These are phyloP conservation scores for Westerdykella aurantiaca DNA, from an alignment of 2,329 filamentous ascomycete species.

Conservation along the genomic window DNA sequence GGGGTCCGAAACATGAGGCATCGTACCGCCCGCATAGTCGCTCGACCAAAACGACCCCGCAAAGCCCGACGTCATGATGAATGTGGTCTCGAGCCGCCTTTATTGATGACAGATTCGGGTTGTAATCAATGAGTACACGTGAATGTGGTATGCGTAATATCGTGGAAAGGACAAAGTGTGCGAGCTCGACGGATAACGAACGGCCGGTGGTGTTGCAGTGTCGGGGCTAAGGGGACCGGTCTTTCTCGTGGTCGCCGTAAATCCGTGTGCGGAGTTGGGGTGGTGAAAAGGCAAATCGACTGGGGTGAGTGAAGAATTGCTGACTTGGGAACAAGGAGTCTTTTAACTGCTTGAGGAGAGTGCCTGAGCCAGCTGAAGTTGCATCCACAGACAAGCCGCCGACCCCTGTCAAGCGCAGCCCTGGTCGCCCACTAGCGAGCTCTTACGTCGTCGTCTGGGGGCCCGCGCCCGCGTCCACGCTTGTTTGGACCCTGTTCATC, in stretches of 20 bases:
- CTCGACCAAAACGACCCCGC: conserved; percentile 96
- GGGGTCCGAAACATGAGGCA: conserved; percentile 6
- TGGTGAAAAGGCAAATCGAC: conserved; percentile 1
- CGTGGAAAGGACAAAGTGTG: conserved; percentile 21
- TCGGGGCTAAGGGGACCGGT: background rate
- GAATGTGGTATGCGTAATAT: conserved; percentile 7
- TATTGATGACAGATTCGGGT: background rate
- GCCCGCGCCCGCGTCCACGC: background rate
- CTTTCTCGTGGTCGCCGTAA: background rate
- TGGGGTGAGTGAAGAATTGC: conserved; percentile 6
- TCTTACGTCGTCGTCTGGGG: background rate
- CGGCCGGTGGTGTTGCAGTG: conserved; percentile 5
- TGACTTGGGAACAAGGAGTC: conserved; percentile 9
- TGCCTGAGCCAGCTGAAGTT: conserved; percentile 10
- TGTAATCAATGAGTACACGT: no score
- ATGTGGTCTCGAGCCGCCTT: conserved; percentile 14
- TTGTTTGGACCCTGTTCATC: no score
- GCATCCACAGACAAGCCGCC: conserved; percentile 1
- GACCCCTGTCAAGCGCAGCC: conserved; percentile 4
- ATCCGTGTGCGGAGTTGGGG: background rate
- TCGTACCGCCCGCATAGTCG: conserved; percentile 87
- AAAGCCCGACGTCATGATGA: conserved; percentile 53
- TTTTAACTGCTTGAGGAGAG: conserved; percentile 1
- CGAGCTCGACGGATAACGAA: conserved; percentile 19
- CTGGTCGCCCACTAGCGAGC: background rate